Evolutionary conservation across 257 asterid species (phyloP), one percentile per base, ranked within the genome.

Genomic region (Plantago elongata): DNA sequence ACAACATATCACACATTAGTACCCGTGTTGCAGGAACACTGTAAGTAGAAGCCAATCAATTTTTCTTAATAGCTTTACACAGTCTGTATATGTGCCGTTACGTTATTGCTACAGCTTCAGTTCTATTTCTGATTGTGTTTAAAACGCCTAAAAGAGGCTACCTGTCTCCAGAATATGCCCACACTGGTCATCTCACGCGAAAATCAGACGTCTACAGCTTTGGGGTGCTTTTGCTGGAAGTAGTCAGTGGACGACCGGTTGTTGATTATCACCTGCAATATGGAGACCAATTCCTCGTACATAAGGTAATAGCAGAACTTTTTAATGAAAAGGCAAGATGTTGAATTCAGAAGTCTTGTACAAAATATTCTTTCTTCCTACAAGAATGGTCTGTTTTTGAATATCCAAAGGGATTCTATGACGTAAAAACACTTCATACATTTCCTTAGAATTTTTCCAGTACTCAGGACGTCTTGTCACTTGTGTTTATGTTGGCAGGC

Each of bases 11-110:
- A 0, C 63, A 82, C 78, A 78, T 89, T 51, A 86, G 94, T 70
- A 89, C 97, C 57, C 87, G 86, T 13, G 97, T 89, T 2, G 97
- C 97, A 1, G 97, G 95, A 9, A 89, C 97, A 9, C 64, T 89
- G 95, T 89, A 69, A 82, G 91, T 77, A 5, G 11, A 37, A 54
- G 54, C 51, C 13, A 63, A n/a, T 17, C n/a, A 1, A 2, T 60
- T n/a, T 29, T 18, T 15, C 1, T 72, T 60, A 50, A 7, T 34
- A 13, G 10, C 58, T 50, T 6, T 69, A 9, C n/a, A n/a, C n/a
- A 6, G 7, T 51, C 5, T 60, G n/a, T 17, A 9, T 59, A 27
- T n/a, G 13, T n/a, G 60, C 16, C 22, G 54, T 29, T n/a, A n/a
- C n/a, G n/a, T n/a, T 72, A 30, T 43, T 37, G 15, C 38, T 51